phyloP scores from a whole-genome alignment of 1,139 yeast species.

The Hyphopichia fennica region DNA sequence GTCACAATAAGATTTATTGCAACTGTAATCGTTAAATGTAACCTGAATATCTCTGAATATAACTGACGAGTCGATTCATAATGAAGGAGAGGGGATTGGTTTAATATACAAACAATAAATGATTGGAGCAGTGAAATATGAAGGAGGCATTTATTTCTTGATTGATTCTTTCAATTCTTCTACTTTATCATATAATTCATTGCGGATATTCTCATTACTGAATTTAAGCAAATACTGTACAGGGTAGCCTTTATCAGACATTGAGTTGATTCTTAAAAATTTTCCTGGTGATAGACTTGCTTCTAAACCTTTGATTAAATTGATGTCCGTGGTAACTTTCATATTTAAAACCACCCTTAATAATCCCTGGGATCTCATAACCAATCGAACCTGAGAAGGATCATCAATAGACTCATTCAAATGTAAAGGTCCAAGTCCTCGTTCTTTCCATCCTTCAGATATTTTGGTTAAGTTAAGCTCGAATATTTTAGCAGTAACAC shows the following conservation, averaged over 20 bases:
- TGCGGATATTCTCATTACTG: conserved; percentile 60
- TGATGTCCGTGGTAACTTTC: conserved; percentile 58
- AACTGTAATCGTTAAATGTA: too few relatives aligned
- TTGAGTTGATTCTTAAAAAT: conserved; percentile 65
- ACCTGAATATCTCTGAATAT: background rate
- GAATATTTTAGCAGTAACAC: conserved; percentile 76
- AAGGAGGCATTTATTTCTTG: too few relatives aligned
- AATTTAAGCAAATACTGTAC: conserved; percentile 81
- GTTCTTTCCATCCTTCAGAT: conserved; percentile 88
- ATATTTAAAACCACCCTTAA: conserved; percentile 79
- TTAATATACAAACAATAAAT: background rate
- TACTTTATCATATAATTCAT: conserved; percentile 55
- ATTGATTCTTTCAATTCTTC: conserved; percentile 27
- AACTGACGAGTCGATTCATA: too few relatives aligned
- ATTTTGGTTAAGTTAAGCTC: conserved; percentile 66
- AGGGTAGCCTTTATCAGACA: conserved; percentile 58
- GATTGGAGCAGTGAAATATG: too few relatives aligned
- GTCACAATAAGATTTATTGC: too few relatives aligned
- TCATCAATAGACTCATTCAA: conserved; percentile 57
- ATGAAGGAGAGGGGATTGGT: too few relatives aligned
- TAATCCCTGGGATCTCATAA: conserved; percentile 91
- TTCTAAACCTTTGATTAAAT: conserved; percentile 75
- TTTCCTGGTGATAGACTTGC: conserved; percentile 80
- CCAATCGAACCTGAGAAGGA: conserved; percentile 49
- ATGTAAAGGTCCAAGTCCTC: conserved; percentile 87